Evolutionary conservation across 1,284 basidiomycete species (phyloP).

Genomic region (Pseudozyma pruni): DNA sequence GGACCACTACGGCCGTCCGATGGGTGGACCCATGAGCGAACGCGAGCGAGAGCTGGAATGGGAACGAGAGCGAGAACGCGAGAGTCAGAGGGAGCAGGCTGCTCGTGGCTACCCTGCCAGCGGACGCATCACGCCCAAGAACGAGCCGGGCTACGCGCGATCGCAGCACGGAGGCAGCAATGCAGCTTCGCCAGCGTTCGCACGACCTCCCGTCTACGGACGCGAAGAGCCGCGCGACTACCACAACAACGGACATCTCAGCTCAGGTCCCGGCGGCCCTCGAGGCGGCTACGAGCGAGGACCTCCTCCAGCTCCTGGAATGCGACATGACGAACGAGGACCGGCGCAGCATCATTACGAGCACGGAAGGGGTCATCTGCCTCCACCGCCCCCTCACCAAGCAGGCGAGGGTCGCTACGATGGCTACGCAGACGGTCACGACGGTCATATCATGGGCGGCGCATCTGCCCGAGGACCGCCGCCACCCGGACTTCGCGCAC

Average conservation of each 20-base stretch:
- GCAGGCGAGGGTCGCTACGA: constrained; percentile 32
- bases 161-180: constrained; percentile 53
- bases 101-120: constrained; percentile 39
- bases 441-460: constrained; percentile 19
- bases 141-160: constrained; percentile 38
- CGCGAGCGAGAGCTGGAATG: constrained; percentile 51
- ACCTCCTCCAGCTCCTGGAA: constrained; percentile 26
- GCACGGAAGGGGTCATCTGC: constrained; percentile 32
- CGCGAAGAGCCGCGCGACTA: constrained; percentile 44
- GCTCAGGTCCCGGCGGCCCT: constrained; percentile 25
- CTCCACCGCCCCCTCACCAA: constrained; percentile 17
- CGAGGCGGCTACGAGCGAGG: constrained; percentile 41
- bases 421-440: constrained; percentile 24
- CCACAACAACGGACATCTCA: constrained; percentile 33
- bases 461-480: constrained; percentile 16
- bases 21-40: constrained; percentile 41
- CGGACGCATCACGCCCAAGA: constrained; percentile 49
- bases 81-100: constrained; percentile 41
- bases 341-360: constrained; percentile 30
- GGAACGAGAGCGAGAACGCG: constrained; percentile 48
- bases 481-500: constrained; percentile 24
- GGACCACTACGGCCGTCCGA: constrained; percentile 45
- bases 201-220: constrained; percentile 42
- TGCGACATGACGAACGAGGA: constrained; percentile 39
- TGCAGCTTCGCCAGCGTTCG: constrained; percentile 47